Evolutionary conservation across 768 basidiomycete genomes (phyloP).

Genomic region (Boletus edulis): DNA sequence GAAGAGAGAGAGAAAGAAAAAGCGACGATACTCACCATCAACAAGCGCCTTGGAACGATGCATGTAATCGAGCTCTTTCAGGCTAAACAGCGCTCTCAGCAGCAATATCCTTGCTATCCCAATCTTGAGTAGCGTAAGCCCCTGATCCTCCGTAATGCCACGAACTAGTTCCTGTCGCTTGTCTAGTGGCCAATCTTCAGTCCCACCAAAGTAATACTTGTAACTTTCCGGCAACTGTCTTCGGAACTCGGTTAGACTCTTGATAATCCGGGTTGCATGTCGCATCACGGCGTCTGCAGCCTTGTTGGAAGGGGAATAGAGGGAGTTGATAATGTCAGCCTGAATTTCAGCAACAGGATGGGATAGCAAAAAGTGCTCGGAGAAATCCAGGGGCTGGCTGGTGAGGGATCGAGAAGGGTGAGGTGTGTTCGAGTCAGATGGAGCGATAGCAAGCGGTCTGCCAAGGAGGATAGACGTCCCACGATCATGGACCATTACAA

Average conservation of each 20-base stretch:
- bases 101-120: slow-evolving; percentile 79
- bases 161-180: slow-evolving; percentile 64
- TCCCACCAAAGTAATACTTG: slow-evolving; percentile 73
- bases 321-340: slow-evolving; percentile 84
- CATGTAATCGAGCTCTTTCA: slow-evolving; percentile 63
- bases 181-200: slow-evolving; percentile 70
- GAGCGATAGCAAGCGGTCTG: slow-evolving; percentile 78
- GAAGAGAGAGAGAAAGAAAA: background rate
- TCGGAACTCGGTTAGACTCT: slow-evolving; percentile 70
- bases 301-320: slow-evolving; percentile 76
- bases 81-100: slow-evolving; percentile 75
- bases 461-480: slow-evolving; percentile 85
- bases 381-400: slow-evolving; percentile 46
- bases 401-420: slow-evolving; percentile 49
- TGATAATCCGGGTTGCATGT: slow-evolving; percentile 76
- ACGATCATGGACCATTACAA: slow-evolving; percentile 82
- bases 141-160: slow-evolving; percentile 76
- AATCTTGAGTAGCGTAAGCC: slow-evolving; percentile 78
- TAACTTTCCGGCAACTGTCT: slow-evolving; percentile 69
- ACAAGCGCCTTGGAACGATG: slow-evolving; percentile 69
- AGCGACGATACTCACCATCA: slow-evolving; percentile 54
- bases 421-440: slow-evolving; percentile 82
- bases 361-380: slow-evolving; percentile 78
- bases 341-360: slow-evolving; percentile 80
- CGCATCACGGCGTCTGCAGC: slow-evolving; percentile 68